Conservation (phyloP, 225 moss, liverwort and hornwort genomes). For the Sphagnum contortum region DNA sequence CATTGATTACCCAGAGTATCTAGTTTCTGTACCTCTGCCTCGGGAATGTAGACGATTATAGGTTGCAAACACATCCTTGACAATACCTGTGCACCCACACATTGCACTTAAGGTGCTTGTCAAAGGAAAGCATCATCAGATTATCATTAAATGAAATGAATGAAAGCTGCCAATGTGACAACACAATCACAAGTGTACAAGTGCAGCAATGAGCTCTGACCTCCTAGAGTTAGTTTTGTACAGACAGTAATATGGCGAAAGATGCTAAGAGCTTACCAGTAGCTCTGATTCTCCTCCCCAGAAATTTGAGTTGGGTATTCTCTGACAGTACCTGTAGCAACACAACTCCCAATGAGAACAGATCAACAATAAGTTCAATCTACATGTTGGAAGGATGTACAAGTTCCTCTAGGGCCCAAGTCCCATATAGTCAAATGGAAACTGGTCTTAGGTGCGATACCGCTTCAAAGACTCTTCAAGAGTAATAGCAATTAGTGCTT, state of each 20-base stretch:
- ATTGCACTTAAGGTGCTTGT: background rate
- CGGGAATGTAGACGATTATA: conserved; percentile 82
- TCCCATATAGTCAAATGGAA: no score
- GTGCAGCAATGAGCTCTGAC: no score
- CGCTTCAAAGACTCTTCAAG: conserved; percentile 89
- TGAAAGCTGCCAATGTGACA: conserved; percentile 3
- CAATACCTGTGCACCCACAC: conserved; percentile 43
- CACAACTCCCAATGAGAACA: no score
- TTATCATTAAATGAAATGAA: background rate
- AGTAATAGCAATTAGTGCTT: conserved; percentile 94
- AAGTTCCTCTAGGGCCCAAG: no score
- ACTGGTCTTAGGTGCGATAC: conserved; percentile 14
- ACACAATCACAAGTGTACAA: background rate
- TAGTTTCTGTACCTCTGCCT: conserved; percentile 59
- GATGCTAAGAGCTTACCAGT: conserved; percentile 12
- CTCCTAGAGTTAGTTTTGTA: no score
- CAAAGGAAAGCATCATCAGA: background rate
- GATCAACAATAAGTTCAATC: background rate
- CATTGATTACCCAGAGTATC: no score
- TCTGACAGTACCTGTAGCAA: conserved; percentile 68
- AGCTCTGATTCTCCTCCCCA: conserved; percentile 99
- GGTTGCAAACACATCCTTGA: conserved; percentile 91
- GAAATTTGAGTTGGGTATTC: conserved; percentile 74
- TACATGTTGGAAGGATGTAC: no score
- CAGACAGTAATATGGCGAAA: no score